These are phyloP conservation scores for Corylus americana DNA, from an alignment of 306 rosid species.

Conservation along the genomic window DNA sequence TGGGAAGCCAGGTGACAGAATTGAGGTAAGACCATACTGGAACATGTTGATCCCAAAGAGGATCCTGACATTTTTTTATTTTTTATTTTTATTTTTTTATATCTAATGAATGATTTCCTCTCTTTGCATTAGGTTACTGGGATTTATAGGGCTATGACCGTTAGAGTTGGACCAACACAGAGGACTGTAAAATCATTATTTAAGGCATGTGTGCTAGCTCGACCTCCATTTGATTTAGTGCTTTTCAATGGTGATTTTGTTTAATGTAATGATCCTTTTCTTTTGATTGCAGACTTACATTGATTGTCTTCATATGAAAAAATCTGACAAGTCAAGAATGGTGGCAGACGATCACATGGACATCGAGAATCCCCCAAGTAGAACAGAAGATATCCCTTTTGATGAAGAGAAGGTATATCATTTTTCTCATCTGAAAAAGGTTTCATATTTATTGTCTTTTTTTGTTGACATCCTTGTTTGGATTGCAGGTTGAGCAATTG, in stretches of 20 bases:
- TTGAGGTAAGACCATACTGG: slow-evolving; percentile 65
- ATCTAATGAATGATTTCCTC: slow-evolving; percentile 18
- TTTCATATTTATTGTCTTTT: slow-evolving; percentile 18
- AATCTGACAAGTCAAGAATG: slow-evolving; percentile 91
- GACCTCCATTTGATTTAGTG: slow-evolving; percentile 12
- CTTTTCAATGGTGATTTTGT: slow-evolving; percentile 11
- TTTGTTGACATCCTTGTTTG: slow-evolving; percentile 31
- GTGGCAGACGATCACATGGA: slow-evolving; percentile 63
- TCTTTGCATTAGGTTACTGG: slow-evolving; percentile 74
- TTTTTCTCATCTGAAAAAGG: not conserved
- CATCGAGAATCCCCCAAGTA: slow-evolving; percentile 41
- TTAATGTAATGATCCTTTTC: slow-evolving; percentile 16
- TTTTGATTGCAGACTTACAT: slow-evolving; percentile 73
- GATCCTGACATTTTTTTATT: not conserved
- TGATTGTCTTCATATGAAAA: slow-evolving; percentile 93
- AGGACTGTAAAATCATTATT: slow-evolving; percentile 94
- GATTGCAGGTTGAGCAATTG: slow-evolving; percentile 66
- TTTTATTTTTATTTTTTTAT: slow-evolving; percentile 12
- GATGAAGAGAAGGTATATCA: slow-evolving; percentile 63
- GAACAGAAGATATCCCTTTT: slow-evolving; percentile 51
- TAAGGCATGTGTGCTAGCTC: slow-evolving; percentile 49
- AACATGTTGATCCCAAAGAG: slow-evolving; percentile 9
- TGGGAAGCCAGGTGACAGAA: slow-evolving; percentile 96
- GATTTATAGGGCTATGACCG: slow-evolving; percentile 91
- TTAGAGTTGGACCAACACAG: slow-evolving; percentile 94